These are phyloP conservation scores for Naumovozyma baii DNA, from an alignment of 805 yeast genomes.

Conservation along the genomic window DNA sequence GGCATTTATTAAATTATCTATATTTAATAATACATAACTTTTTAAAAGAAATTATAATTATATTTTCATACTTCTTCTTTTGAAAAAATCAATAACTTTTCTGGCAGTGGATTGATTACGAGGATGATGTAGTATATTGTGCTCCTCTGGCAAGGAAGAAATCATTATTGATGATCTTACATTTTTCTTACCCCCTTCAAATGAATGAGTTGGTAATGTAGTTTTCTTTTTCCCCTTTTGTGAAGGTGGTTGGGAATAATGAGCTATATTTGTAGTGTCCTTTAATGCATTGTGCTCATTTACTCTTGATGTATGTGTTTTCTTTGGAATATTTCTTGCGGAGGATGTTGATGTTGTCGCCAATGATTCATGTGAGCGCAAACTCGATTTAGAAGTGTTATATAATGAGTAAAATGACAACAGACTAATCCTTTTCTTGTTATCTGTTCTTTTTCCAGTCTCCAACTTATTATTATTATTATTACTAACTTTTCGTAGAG, in stretches of 20 bases:
- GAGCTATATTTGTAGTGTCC: not conserved
- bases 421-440: constrained; percentile 32
- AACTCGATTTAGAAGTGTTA: constrained; percentile 15
- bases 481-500: no score
- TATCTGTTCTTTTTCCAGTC: no score
- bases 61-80: constrained; percentile 44
- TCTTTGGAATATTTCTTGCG: not conserved
- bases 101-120: constrained; percentile 52
- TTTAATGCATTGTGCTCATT: not conserved
- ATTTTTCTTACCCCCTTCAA: not conserved
- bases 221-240: not conserved
- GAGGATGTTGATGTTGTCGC: not conserved
- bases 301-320: not conserved
- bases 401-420: constrained; percentile 30
- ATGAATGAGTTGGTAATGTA: not conserved
- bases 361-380: constrained; percentile 5
- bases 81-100: constrained; percentile 68
- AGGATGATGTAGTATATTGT: not conserved
- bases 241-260: not conserved
- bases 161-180: constrained; percentile 7
- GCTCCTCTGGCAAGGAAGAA: constrained; percentile 1
- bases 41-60: no score
- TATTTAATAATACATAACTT: no score
- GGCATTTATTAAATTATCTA: no score
- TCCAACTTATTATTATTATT: no score